Percentiles rank a stretch among this genome's conserved stretches.
phyloP scores from a whole-genome alignment of 1,139 yeast genomes.

The Yamadazyma triangularis region DNA sequence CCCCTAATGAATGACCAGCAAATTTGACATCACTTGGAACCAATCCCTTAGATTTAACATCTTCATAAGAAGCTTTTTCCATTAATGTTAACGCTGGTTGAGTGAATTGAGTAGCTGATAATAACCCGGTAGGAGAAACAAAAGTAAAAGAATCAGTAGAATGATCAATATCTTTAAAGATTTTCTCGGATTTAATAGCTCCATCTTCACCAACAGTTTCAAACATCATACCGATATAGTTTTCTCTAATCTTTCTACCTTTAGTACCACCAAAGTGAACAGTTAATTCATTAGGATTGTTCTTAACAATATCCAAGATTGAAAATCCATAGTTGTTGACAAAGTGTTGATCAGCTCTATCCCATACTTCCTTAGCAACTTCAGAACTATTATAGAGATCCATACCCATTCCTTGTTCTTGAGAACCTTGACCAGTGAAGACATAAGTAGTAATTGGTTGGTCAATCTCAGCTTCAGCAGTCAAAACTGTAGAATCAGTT shows the following conservation, averaged over 20 bases:
- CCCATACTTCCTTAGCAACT: conserved; percentile 96
- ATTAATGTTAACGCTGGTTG: conserved; percentile 98
- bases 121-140: conserved; percentile 88
- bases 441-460: conserved; percentile 96
- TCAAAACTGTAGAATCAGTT: conserved; percentile 69
- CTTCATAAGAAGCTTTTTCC: conserved; percentile 99
- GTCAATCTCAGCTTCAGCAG: conserved; percentile 97
- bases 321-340: conserved; percentile 94
- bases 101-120: conserved; percentile 97
- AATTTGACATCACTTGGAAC: conserved; percentile 91
- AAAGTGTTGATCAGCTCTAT: conserved; percentile 93
- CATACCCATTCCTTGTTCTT: conserved; percentile 99
- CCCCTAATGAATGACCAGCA: conserved; percentile 99
- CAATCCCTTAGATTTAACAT: conserved; percentile 91
- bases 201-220: conserved; percentile 91
- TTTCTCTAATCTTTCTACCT: conserved; percentile 92
- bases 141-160: conserved; percentile 81
- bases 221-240: conserved; percentile 95
- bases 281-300: conserved; percentile 93
- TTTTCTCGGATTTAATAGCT: conserved; percentile 82
- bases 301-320: conserved; percentile 88
- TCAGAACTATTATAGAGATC: conserved; percentile 87
- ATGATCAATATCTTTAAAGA: conserved; percentile 86
- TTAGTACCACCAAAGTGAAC: conserved; percentile 97
- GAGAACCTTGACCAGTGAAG: conserved; percentile 99